These are phyloP conservation scores for Hyphodiscus hymeniophilus DNA, from an alignment of 495 filamentous ascomycete species.

Conservation along the genomic window DNA sequence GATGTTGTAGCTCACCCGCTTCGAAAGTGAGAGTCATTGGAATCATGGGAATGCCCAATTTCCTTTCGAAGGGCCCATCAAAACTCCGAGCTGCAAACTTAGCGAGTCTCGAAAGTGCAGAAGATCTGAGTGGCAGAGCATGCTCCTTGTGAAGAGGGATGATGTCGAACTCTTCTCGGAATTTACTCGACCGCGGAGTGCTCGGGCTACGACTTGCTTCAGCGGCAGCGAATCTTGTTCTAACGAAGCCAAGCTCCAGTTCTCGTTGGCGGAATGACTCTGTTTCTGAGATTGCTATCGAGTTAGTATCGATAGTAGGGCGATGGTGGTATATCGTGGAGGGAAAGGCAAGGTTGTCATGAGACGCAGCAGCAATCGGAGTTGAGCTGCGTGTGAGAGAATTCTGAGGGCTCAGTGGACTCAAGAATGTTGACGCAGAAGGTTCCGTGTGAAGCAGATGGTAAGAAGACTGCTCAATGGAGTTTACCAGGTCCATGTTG, in stretches of 20 bases:
- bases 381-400: background rate
- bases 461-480: background rate
- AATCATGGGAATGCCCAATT: constrained; percentile 4
- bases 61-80: constrained; percentile 16
- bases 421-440: background rate
- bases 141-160: background rate
- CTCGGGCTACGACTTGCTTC: constrained; percentile 6
- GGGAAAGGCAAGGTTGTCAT: background rate
- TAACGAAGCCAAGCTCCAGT: constrained; percentile 11
- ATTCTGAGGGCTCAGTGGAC: constrained; percentile 1
- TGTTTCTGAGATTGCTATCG: constrained; percentile 14
- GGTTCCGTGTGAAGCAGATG: background rate
- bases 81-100: constrained; percentile 11
- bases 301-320: constrained; percentile 7
- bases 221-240: constrained; percentile 9
- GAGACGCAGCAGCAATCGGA: background rate
- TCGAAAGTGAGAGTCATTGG: constrained; percentile 3
- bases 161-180: constrained; percentile 19
- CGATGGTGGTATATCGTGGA: background rate
- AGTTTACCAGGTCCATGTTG: background rate
- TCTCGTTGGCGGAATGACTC: constrained; percentile 15
- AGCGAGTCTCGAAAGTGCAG: constrained; percentile 14
- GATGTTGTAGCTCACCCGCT: background rate
- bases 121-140: constrained; percentile 1
- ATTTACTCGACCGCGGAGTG: constrained; percentile 21